Conservation (phyloP, 345 rosid species). For the Laguncularia racemosa region DNA sequence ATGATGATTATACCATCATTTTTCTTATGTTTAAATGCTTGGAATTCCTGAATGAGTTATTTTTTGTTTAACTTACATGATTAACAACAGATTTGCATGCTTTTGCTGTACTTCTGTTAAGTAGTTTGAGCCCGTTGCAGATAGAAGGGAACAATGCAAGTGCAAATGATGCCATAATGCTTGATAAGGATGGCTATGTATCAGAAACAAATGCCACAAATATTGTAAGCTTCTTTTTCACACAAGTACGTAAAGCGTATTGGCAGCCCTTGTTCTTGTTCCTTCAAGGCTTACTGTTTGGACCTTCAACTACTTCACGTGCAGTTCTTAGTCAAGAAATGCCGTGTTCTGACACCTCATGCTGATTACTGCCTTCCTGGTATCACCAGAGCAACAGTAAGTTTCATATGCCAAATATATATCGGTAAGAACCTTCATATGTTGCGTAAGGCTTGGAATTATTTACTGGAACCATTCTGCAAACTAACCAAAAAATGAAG, state of each 20-base stretch:
- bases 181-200: conserved; percentile 86
- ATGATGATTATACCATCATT: background rate
- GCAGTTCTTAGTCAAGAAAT: conserved; percentile 87
- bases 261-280: too few relatives aligned
- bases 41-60: too few relatives aligned
- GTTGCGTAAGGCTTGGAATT: too few relatives aligned
- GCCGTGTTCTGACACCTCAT: conserved; percentile 71
- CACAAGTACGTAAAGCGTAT: background rate
- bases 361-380: conserved; percentile 97
- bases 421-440: too few relatives aligned
- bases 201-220: conserved; percentile 95
- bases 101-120: conserved; percentile 7
- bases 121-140: conserved; percentile 27
- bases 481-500: too few relatives aligned
- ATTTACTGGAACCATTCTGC: too few relatives aligned
- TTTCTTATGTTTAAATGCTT: too few relatives aligned
- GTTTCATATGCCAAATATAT: conserved; percentile 11
- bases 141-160: conserved; percentile 75
- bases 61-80: too few relatives aligned
- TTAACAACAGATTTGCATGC: background rate
- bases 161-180: conserved; percentile 81
- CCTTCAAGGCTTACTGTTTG: too few relatives aligned
- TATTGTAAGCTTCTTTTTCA: conserved; percentile 44
- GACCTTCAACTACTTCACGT: background rate
- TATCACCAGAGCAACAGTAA: conserved; percentile 78